Base-by-base conservation (phyloP, 768 basidiomycete species). In the Pleurotus platypus region DNA sequence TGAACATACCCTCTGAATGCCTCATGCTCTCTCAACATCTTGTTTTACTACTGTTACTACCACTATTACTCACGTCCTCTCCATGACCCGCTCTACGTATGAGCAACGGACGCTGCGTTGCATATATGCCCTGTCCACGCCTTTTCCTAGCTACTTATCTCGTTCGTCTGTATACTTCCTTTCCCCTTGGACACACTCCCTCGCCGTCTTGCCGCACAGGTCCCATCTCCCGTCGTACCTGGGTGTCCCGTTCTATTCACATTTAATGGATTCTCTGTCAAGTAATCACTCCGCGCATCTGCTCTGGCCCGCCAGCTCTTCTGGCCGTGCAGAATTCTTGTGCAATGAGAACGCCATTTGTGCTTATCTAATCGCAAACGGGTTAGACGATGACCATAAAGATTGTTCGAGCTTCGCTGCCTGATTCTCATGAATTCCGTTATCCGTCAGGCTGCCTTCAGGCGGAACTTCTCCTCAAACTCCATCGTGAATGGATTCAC, bases 401-500 rank as follows among this genome's bases (percentile, higher is more conserved):
- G 55, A 1, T 46, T 5, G 27, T 50, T 13, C 35, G 51, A 42
- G 24, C 9, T 24, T 58, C 57, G 54, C 30, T 59, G 58, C n/a
- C 30, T 59, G 64, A 60, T 58, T 66, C 45, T 60, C 63, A 78
- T 73, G 74, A 69, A 71, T 38, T 71, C 65, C 57, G 67, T 63
- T 35, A 64, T 72, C 39, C 70, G 66, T 55, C 60, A 64, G 47
- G 69, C 62, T 56, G 63, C 63, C 49, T 55, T 60, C 56, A 66
- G 61, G 60, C 74, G 70, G 56, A 58, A 66, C 12, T 75, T 79
- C 40, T 69, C 75, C 18, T 75, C 80, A 18, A 71, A 67, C 42
- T 62, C 73, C 20, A 62, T 78, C 15, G 88, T 87, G 22, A 74
- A 89, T 55, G 92, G 95, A 46, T 94, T 98, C 72, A 84, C 82